A percentile compares a stretch with the other conserved stretches of the same genome.
phyloP scores from a whole-genome alignment of 2,329 filamentous ascomycete species.

The Trichoderma sp. region DNA sequence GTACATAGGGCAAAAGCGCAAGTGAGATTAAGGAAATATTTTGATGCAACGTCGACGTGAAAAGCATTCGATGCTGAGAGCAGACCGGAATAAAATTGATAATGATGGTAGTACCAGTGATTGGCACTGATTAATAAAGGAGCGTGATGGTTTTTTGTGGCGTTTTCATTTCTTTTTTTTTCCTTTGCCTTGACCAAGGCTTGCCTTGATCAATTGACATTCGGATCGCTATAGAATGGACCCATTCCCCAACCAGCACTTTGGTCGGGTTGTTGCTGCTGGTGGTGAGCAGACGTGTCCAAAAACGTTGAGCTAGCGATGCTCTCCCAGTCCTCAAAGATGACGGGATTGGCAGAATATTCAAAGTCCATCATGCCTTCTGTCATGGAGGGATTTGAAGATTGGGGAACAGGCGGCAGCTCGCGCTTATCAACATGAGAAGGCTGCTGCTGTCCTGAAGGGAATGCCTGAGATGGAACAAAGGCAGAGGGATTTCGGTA shows the following conservation, averaged over 20 bases:
- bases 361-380: conserved; percentile 51
- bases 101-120: not conserved
- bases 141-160: conserved; percentile 12
- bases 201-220: conserved; percentile 38
- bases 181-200: not conserved
- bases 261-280: conserved; percentile 31
- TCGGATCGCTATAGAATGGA: conserved; percentile 42
- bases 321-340: conserved; percentile 50
- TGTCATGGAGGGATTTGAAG: conserved; percentile 33
- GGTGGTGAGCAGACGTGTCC: conserved; percentile 39
- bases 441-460: conserved; percentile 38
- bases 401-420: conserved; percentile 39
- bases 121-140: conserved; percentile 27
- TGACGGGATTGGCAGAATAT: conserved; percentile 45
- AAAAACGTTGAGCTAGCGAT: conserved; percentile 43
- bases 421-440: conserved; percentile 45
- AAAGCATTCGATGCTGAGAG: conserved; percentile 11
- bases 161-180: not conserved
- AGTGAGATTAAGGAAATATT: conserved; percentile 24
- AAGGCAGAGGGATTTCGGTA: conserved; percentile 36
- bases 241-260: conserved; percentile 41
- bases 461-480: conserved; percentile 34
- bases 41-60: conserved; percentile 20
- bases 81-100: not conserved
- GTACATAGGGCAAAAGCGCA: conserved; percentile 21